These are phyloP conservation scores for Sphagnum fallax DNA, from an alignment of 228 moss, liverwort and hornwort species.

Conservation along the genomic window DNA sequence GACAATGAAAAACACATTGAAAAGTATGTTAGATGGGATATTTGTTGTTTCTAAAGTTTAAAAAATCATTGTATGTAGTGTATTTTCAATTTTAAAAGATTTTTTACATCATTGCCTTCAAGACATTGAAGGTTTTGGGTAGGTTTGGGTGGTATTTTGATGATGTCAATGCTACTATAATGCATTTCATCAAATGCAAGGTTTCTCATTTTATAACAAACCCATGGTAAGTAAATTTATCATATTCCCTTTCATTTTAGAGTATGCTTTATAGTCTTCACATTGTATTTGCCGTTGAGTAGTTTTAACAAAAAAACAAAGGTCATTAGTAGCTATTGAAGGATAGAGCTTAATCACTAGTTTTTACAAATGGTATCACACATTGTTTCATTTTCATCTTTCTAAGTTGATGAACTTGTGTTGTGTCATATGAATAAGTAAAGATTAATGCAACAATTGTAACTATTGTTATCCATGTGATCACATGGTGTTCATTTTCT, in stretches of 20 bases:
- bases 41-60: slow-evolving; percentile 50
- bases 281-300: background rate
- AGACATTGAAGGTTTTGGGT: slow-evolving; percentile 92
- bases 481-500: too few species aligned
- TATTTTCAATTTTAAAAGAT: slow-evolving; percentile 98
- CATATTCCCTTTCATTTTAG: background rate
- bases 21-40: too few species aligned
- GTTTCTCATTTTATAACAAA: slow-evolving; percentile 96
- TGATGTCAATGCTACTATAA: slow-evolving; percentile 93
- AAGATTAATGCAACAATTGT: too few species aligned
- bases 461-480: too few species aligned
- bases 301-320: too few species aligned
- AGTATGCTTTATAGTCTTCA: background rate
- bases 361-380: too few species aligned
- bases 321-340: too few species aligned
- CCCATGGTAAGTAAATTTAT: slow-evolving; percentile 59
- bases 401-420: too few species aligned
- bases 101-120: slow-evolving; percentile 86
- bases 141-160: slow-evolving; percentile 95
- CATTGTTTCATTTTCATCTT: too few species aligned
- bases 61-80: slow-evolving; percentile 94
- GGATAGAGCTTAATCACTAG: too few species aligned
- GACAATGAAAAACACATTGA: too few species aligned
- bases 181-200: slow-evolving; percentile 98
- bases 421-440: too few species aligned